These are phyloP conservation scores for Silybum marianum DNA, from an alignment of 129 eudicot species.

Conservation along the genomic window DNA sequence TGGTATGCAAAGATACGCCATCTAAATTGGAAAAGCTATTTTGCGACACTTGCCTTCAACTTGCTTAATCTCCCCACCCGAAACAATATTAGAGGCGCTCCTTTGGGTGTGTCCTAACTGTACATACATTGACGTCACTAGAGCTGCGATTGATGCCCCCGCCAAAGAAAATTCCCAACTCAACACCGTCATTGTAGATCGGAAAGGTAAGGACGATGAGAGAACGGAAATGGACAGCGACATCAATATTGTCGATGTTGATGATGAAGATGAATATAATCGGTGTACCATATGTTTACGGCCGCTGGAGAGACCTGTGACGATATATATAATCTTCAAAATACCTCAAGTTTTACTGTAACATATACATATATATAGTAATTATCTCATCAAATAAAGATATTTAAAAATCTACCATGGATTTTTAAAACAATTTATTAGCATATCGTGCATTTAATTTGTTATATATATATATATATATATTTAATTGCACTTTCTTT, in stretches of 20 bases:
- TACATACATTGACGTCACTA: background rate
- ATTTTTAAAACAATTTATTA: too few relatives aligned
- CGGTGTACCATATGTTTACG: conserved; percentile 51
- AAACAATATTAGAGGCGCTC: conserved; percentile 36
- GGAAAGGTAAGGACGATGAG: conserved; percentile 1
- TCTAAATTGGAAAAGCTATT: background rate
- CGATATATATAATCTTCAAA: conserved; percentile 21
- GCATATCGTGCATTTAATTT: background rate
- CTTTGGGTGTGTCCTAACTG: conserved; percentile 62
- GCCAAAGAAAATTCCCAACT: conserved; percentile 15
- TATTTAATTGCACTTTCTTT: conserved; percentile 5
- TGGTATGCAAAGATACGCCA: conserved; percentile 44
- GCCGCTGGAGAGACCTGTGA: conserved; percentile 45
- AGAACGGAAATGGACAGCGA: background rate
- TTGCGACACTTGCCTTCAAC: conserved; percentile 51
- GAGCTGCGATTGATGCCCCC: background rate
- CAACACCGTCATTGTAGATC: background rate
- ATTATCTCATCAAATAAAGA: too few relatives aligned
- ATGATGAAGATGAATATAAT: conserved; percentile 26
- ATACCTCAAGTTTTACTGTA: too few relatives aligned
- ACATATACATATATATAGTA: too few relatives aligned
- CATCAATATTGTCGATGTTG: conserved; percentile 22
- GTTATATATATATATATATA: background rate
- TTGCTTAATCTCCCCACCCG: conserved; percentile 33
- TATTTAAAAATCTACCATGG: background rate